A percentile compares a stretch with the other conserved stretches of the same genome.
These are phyloP conservation scores for Croton laevigatus DNA, from an alignment of 441 rosid genomes.

Conservation along the genomic window DNA sequence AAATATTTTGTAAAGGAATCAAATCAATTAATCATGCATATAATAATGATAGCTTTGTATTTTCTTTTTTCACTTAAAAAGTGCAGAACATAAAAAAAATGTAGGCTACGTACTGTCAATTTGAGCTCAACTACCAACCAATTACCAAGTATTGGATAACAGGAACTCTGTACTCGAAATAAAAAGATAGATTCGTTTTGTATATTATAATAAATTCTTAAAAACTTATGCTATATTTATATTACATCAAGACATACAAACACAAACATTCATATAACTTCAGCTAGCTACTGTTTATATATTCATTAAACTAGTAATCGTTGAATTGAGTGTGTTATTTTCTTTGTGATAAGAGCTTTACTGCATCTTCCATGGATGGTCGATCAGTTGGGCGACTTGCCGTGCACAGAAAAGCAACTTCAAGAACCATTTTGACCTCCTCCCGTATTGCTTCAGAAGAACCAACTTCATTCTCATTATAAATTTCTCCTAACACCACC, in stretches of 20 bases:
- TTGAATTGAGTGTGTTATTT: conserved; percentile 25
- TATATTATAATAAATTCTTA: conserved; percentile 6
- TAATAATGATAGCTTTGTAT: no score
- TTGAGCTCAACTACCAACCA: no score
- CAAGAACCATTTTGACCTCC: conserved; percentile 57
- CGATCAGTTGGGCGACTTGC: conserved; percentile 45
- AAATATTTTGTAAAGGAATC: no score
- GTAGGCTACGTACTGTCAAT: no score
- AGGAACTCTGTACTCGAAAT: neutral
- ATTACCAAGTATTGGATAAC: neutral
- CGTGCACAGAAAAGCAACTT: conserved; percentile 76
- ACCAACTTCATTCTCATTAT: conserved; percentile 43
- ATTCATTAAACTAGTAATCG: conserved; percentile 6
- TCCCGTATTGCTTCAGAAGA: conserved; percentile 33
- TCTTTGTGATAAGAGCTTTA: conserved; percentile 54
- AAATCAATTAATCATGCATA: no score
- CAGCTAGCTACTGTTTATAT: conserved; percentile 21
- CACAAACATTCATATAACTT: conserved; percentile 25
- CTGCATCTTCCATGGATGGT: conserved; percentile 62
- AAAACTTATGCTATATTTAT: conserved; percentile 12
- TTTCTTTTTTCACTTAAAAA: no score
- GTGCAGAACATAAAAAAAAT: no score
- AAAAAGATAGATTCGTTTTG: neutral
- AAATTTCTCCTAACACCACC: conserved; percentile 55
- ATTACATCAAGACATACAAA: conserved; percentile 23